Percentiles rank a stretch among this genome's conserved stretches.
These are phyloP conservation scores for Phialemonium atrogriseum DNA, from an alignment of 2,329 filamentous ascomycete species.

Conservation along the genomic window DNA sequence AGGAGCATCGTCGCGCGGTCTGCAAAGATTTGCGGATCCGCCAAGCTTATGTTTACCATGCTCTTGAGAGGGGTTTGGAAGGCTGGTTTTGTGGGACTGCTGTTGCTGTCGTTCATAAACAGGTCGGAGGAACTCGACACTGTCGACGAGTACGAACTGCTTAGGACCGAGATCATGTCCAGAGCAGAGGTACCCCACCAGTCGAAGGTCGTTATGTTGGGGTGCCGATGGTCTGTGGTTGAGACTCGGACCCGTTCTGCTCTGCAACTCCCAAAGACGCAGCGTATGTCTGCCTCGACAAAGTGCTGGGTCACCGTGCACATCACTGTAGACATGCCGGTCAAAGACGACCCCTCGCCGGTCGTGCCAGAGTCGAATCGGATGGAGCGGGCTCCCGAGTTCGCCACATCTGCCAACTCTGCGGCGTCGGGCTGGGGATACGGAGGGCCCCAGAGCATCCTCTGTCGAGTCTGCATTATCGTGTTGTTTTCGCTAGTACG, in stretches of 20 bases:
- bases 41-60: not conserved
- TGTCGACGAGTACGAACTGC: not conserved
- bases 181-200: not conserved
- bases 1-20: slow-evolving; percentile 2
- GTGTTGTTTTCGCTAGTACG: not conserved
- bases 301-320: slow-evolving; percentile 2
- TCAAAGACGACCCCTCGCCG: not conserved
- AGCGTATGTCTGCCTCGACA: slow-evolving; percentile 2
- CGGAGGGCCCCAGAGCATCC: not conserved
- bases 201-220: slow-evolving; percentile 1
- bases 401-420: not conserved
- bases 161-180: slow-evolving; percentile 1
- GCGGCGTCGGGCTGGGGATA: not conserved
- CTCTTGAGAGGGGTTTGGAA: not conserved
- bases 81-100: not conserved
- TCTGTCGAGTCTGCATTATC: too few species aligned
- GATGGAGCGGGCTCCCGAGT: slow-evolving; percentile 1
- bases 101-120: slow-evolving; percentile 1
- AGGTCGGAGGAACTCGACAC: slow-evolving; percentile 2
- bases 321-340: not conserved
- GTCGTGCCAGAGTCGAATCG: not conserved
- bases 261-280: not conserved
- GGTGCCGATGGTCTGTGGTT: slow-evolving; percentile 1
- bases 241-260: not conserved
- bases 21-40: not conserved